phyloP scores from a whole-genome alignment of 129 eudicot species.

The Flaveria bidentis region DNA sequence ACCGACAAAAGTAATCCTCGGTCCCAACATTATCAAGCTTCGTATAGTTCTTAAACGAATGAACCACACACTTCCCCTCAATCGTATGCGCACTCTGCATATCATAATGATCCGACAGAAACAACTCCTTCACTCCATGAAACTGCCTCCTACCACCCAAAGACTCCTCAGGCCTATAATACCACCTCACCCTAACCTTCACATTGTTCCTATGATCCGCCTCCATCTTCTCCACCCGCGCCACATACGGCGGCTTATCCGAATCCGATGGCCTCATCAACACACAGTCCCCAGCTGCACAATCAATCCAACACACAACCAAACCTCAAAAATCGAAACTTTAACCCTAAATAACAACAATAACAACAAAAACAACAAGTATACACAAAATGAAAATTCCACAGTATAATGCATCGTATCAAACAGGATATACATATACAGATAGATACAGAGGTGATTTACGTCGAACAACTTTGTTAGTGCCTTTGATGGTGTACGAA shows the following conservation, averaged over 20 bases:
- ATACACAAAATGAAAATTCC: no score
- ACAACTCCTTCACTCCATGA: constrained; percentile 90
- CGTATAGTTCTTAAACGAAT: constrained; percentile 87
- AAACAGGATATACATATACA: background rate
- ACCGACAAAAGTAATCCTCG: constrained; percentile 25
- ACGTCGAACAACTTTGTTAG: constrained; percentile 89
- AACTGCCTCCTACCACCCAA: constrained; percentile 92
- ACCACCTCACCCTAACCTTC: constrained; percentile 90
- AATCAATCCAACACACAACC: constrained; percentile 10
- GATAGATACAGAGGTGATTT: constrained; percentile 22
- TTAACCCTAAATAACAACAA: constrained; percentile 8
- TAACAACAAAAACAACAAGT: no score
- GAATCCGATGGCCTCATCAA: constrained; percentile 16
- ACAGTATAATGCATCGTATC: no score
- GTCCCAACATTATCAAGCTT: constrained; percentile 71
- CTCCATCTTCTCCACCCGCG: constrained; percentile 25
- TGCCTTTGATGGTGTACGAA: constrained; percentile 85
- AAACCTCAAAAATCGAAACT: constrained; percentile 17
- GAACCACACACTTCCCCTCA: constrained; percentile 94
- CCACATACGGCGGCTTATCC: constrained; percentile 23
- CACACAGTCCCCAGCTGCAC: constrained; percentile 22
- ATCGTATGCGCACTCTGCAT: constrained; percentile 96
- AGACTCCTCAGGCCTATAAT: constrained; percentile 90
- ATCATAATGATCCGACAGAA: constrained; percentile 85
- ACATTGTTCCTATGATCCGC: constrained; percentile 80